Base-by-base conservation (phyloP, 2,329 filamentous ascomycete species). In the Botrytis deweyae region DNA sequence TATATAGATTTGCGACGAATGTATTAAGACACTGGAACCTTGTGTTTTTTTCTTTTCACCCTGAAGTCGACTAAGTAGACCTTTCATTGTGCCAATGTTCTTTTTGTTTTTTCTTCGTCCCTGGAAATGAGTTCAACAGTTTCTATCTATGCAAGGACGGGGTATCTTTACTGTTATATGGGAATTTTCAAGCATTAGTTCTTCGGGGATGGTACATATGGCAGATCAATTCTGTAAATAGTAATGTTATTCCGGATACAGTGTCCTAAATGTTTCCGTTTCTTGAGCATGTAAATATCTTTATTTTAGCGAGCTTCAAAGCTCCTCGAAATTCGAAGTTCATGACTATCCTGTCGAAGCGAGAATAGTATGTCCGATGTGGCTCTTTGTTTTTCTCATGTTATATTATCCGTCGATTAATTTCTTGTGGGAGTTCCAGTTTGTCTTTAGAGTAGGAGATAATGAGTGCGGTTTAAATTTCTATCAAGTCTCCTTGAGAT, bases 171-270 rank as follows among this genome's bases (percentile, higher is more conserved):
- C 49, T 52, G 49, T n/a, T 25, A n/a, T n/a, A 14, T 52, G 0
- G 0, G 25, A 0, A 14, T 52, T 14, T 52, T 1, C 6, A n/a
- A 52, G 22, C 49, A 52, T n/a, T 3, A 14, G 1, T 12, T 52
- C 49, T 52, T n/a, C 12, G 1, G 10, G 25, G 0, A 6, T 4
- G 22, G 49, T 6, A n/a, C 14, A 52, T 14, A n/a, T 14, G 10
- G 0, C 0, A n/a, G 22, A 52, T n/a, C 10, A 52, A 14, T n/a
- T 52, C 10, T 52, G 22, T 1, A 14, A n/a, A 52, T 22, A 25
- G 22, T 0, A n/a, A 52, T 52, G 4, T 3, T 52, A 6, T 52
- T 5, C 14, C 10, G 1, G 1, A 6, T 2, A n/a, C 0, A n/a
- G 6, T 12, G 14, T 52, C 9, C 10, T 6, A 0, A 14, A 14